Percentiles rank a stretch among this genome's conserved stretches.
phyloP scores from a whole-genome alignment of 2,329 filamentous ascomycete genomes.

The Bisporella sp. region DNA sequence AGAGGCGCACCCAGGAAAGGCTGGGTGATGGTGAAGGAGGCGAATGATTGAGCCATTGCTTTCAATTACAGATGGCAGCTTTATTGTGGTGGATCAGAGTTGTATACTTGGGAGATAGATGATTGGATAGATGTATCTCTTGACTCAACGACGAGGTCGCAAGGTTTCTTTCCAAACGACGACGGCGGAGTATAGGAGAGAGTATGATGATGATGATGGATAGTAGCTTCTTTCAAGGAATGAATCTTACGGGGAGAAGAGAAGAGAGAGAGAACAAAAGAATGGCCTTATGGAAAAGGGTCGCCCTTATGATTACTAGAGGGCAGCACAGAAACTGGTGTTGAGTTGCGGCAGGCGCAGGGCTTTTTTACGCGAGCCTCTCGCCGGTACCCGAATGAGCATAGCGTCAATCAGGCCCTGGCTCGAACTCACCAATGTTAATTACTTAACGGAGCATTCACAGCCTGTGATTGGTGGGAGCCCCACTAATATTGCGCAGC shows the following conservation, averaged over 20 bases:
- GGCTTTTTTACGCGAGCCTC: too few species aligned
- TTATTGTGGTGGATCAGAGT: background rate
- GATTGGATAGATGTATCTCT: background rate
- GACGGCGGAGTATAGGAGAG: background rate
- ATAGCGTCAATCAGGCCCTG: too few species aligned
- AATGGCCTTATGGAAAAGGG: background rate
- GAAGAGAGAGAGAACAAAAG: background rate
- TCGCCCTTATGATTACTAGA: background rate
- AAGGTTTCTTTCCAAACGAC: background rate
- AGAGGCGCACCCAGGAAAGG: conserved; percentile 47
- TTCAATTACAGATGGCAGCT: background rate
- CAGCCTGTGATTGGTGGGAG: too few species aligned
- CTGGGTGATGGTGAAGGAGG: conserved; percentile 46
- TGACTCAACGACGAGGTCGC: background rate
- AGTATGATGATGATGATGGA: background rate
- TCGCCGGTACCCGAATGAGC: too few species aligned
- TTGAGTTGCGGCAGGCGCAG: too few species aligned
- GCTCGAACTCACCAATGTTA: too few species aligned
- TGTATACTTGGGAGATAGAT: background rate
- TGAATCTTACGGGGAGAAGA: conserved; percentile 2
- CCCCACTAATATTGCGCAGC: too few species aligned
- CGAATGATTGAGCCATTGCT: background rate
- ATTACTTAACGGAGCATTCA: too few species aligned
- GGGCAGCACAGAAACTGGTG: too few species aligned
- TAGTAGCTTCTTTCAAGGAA: background rate